Evolutionary conservation across 2,329 filamentous ascomycete genomes (phyloP).

Genomic region (Alternaria alternata): DNA sequence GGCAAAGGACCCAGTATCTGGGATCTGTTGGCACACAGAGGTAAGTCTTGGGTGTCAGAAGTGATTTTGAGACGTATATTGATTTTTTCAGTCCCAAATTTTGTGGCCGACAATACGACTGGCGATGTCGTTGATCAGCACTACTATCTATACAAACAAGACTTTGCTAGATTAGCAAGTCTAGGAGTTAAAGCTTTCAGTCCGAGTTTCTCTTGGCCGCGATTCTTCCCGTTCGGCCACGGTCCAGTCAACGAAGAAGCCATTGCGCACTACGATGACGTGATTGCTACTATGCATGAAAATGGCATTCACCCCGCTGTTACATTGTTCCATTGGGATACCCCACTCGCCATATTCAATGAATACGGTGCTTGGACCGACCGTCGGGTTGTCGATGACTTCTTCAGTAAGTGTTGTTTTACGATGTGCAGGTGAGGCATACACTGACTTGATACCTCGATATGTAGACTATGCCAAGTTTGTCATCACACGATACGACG

Average conservation of each 20-base stretch:
- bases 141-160: conserved; percentile 56
- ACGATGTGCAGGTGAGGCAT: too few species aligned
- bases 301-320: conserved; percentile 47
- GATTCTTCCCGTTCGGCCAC: conserved; percentile 51
- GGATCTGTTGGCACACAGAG: conserved; percentile 54
- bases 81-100: conserved; percentile 40
- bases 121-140: conserved; percentile 53
- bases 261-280: conserved; percentile 52
- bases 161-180: conserved; percentile 50
- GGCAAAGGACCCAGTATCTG: conserved; percentile 56
- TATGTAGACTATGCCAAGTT: conserved; percentile 51
- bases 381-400: conserved; percentile 52
- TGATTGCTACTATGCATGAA: conserved; percentile 48
- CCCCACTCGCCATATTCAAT: conserved; percentile 52
- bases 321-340: conserved; percentile 56
- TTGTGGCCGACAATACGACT: conserved; percentile 53
- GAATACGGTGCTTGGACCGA: conserved; percentile 54
- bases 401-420: conserved; percentile 31
- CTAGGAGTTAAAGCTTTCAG: conserved; percentile 44
- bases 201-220: conserved; percentile 51
- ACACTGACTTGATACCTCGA: too few species aligned
- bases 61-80: too few species aligned
- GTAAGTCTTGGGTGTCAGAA: too few species aligned
- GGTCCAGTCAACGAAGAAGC: conserved; percentile 49
- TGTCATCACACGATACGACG: conserved; percentile 52